Conservation (phyloP, 495 filamentous ascomycete species). For the Aspergillus steynii region DNA sequence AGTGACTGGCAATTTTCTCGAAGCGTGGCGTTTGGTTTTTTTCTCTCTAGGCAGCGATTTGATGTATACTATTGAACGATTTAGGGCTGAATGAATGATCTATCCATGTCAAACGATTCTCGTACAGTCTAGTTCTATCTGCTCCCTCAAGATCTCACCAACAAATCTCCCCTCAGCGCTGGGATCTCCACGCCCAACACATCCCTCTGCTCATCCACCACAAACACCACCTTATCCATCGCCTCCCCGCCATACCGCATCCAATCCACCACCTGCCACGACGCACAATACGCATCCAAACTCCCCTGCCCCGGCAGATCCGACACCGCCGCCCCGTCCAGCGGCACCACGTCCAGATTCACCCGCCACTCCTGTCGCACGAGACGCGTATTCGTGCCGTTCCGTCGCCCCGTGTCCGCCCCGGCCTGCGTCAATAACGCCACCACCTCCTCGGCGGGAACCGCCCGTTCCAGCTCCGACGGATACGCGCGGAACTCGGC, state of each 20-base stretch:
- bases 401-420: too few relatives aligned
- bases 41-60: too few relatives aligned
- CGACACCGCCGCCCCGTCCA: constrained; percentile 12
- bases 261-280: constrained; percentile 19
- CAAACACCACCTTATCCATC: constrained; percentile 22
- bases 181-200: constrained; percentile 22
- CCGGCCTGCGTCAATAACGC: too few relatives aligned
- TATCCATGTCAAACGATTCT: not conserved
- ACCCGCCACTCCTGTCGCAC: too few relatives aligned
- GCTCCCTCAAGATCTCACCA: not conserved
- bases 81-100: not conserved
- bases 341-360: too few relatives aligned
- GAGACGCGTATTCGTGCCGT: too few relatives aligned
- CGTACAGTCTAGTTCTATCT: too few relatives aligned
- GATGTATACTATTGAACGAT: not conserved
- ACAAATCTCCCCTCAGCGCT: constrained; percentile 7
- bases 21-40: not conserved
- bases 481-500: too few relatives aligned
- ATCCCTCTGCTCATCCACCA: constrained; percentile 9
- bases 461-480: too few relatives aligned
- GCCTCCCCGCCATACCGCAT: constrained; percentile 15
- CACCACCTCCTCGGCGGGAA: too few relatives aligned
- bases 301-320: constrained; percentile 17
- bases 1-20: not conserved
- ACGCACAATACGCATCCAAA: constrained; percentile 9